Evolutionary conservation across 192 early-diverging fungal species (phyloP).

Genomic region (Podila verticillata): DNA sequence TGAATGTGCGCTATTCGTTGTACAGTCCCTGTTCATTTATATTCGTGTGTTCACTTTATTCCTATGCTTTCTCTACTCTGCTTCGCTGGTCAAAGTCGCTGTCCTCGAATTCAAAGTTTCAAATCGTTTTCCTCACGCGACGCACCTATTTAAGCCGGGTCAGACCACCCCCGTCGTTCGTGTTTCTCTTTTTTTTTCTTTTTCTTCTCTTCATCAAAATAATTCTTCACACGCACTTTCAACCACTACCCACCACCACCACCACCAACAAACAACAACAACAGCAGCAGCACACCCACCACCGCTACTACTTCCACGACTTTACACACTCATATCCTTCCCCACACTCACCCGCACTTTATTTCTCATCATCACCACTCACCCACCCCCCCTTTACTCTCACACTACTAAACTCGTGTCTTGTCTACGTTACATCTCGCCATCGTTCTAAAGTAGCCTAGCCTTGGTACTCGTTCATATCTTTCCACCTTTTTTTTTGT

Average conservation of each 20-base stretch:
- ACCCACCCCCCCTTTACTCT: background rate
- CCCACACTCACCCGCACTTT: background rate
- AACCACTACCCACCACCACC: too few species aligned
- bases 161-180: background rate
- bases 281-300: background rate
- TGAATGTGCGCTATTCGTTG: background rate
- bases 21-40: too few species aligned
- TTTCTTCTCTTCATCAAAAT: background rate
- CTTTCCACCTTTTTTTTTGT: background rate
- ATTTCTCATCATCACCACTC: background rate
- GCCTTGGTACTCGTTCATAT: too few species aligned
- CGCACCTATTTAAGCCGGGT: background rate
- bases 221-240: too few species aligned
- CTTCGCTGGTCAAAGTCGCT: background rate
- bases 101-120: too few species aligned
- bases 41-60: background rate
- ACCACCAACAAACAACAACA: too few species aligned
- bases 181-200: background rate
- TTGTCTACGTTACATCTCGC: too few species aligned
- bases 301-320: background rate
- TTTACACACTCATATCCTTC: background rate
- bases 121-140: too few species aligned
- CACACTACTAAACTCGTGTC: background rate
- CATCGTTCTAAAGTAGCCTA: too few species aligned
- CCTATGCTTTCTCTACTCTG: too few species aligned